These are phyloP conservation scores for Eucalyptus victrix DNA, from an alignment of 345 rosid genomes.

Conservation along the genomic window DNA sequence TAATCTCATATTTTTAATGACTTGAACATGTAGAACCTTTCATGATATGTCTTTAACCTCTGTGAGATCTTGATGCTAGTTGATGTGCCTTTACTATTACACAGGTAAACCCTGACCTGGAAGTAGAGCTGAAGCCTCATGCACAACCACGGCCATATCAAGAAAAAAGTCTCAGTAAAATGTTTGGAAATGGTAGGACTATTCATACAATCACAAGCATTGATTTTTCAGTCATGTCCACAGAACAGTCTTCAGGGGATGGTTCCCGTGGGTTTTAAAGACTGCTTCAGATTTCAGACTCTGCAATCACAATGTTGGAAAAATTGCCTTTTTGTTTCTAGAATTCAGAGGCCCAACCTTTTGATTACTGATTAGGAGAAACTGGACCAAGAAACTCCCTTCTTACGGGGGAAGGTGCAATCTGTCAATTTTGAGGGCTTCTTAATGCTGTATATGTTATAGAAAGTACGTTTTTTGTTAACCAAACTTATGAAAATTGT, in stretches of 20 bases:
- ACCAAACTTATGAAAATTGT: neutral
- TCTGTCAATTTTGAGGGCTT: neutral
- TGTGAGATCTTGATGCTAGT: neutral
- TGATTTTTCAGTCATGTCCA: neutral
- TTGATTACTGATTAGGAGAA: neutral
- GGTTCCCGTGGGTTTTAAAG: neutral
- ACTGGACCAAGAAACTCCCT: neutral
- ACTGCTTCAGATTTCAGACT: neutral
- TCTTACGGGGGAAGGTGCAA: neutral
- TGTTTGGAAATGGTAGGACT: constrained; percentile 91
- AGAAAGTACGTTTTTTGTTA: neutral
- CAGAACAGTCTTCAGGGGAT: neutral
- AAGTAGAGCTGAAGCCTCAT: constrained; percentile 84
- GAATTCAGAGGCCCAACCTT: neutral
- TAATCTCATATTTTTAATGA: neutral
- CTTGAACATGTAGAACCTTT: neutral
- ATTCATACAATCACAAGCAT: neutral
- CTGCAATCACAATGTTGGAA: neutral
- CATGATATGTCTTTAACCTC: neutral
- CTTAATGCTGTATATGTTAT: neutral
- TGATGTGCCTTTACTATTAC: neutral
- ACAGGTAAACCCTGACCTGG: constrained; percentile 92
- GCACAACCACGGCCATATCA: constrained; percentile 98
- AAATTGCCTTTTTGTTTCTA: neutral
- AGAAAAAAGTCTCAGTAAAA: constrained; percentile 94